Base-by-base conservation (phyloP, 345 rosid genomes). In the Eucalyptus decipiens region DNA sequence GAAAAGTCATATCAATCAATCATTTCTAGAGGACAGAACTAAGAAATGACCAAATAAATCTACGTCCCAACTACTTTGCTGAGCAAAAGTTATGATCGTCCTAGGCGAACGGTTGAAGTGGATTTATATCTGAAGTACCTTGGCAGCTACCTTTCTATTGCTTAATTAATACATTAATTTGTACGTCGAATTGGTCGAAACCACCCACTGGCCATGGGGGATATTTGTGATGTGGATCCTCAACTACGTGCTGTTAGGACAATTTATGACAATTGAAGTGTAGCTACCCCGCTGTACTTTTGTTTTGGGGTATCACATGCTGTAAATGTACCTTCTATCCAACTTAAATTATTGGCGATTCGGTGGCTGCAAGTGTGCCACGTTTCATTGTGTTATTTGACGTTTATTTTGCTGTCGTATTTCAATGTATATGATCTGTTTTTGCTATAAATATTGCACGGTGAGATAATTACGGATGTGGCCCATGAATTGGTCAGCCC, bases 21-120 rank as follows among this genome's bases (percentile, higher is more conserved):
- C 62, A 24, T 56, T 48, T 26, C 2, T 2, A 60, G 10, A 24
- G 12, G 13, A 56, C 1, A 56, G 3, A 56, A 56, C 30, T 24
- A 56, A 23, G 30, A 24, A 56, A 56, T 56, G 28, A 56, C 6
- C 28, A 24, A 4, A 56, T 56, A 56, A 56, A 56, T 56, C 62
- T 56, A 23, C 62, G 3, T 11, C 67, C n/a, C 7, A 11, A 28
- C 32, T 11, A 60, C 67, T 60, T 26, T 60, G 0, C 67, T 26
- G 8, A 60, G 32, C 8, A 60, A 28, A 28, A 60, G 2, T 60
- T 3, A 1, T 26, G 32, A 26, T 60, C 0, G 0, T 26, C n/a
- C 15, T 60, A 23, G 16, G 67, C 1, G 1, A 60, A 11, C 16
- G 16, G n/a, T 28, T 28, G 67, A 60, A 60, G n/a, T 11, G n/a